Evolutionary conservation across 495 filamentous ascomycete genomes (phyloP), one percentile per base, ranked within the genome.

Genomic region (Hapsidospora chrysogenum): DNA sequence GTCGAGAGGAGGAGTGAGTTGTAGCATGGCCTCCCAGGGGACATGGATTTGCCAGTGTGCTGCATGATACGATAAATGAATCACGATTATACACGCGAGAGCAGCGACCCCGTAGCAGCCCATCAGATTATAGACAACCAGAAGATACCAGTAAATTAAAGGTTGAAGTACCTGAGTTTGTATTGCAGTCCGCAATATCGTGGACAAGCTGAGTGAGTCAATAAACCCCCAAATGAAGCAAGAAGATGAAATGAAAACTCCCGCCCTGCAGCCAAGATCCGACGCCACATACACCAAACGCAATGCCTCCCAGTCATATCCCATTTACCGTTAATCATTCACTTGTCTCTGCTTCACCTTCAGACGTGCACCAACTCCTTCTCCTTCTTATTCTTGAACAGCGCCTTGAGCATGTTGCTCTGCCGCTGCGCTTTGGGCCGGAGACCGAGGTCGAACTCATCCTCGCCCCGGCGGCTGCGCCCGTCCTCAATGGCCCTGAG

Each of bases 361-460:
- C 18, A 13, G 27, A 21, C 28, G 10, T n/a, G 23, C 5, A 26
- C 25, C 3, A 9, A 9, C n/a, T 28, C n/a, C 16, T 17, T 19
- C 27, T 61, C 56, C 49, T 56, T 54, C 45, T 46, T 58, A 42
- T 52, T 55, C 41, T 57, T 60, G 42, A 74, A 70, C 29, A 74
- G 33, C 7, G 53, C 32, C 37, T 60, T 58, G 14, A 57, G 57
- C 53, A 66, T 62, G 49, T 60, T 68, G 32, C 14, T 35, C 22
- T 34, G 15, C 36, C 27, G 31, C 38, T 57, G 54, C 49, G 63
- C 61, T 33, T 57, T 60, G 16, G 49, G 47, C 4, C 45, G 35
- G 13, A 50, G 38, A 26, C 49, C 48, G 1, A 40, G 39, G 17
- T 57, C 46, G 26, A 43, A 37, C 1, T 45, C 40, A 32, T 50